Percentiles rank a stretch among this genome's conserved stretches.
phyloP scores from a whole-genome alignment of 805 yeast genomes.

The Wickerhamia fluorescens region DNA sequence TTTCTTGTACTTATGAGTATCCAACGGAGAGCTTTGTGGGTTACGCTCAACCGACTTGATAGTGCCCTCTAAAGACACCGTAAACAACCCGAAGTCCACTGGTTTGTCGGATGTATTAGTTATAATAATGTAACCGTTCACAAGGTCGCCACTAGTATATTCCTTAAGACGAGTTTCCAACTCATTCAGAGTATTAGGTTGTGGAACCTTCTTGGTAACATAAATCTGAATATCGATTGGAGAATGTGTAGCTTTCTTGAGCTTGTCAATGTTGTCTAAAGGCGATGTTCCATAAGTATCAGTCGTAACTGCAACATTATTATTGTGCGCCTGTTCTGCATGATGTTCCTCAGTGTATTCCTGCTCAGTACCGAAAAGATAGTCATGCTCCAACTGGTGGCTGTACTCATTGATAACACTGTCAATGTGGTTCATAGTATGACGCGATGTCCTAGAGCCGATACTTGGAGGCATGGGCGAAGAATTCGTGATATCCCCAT shows the following conservation, averaged over 20 bases:
- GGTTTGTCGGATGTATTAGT: constrained; percentile 40
- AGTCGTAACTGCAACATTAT: constrained; percentile 8
- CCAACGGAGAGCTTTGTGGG: constrained; percentile 6
- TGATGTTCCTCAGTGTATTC: constrained; percentile 4
- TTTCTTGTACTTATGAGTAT: constrained; percentile 16
- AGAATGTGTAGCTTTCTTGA: constrained; percentile 35
- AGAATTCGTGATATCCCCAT: constrained; percentile 25
- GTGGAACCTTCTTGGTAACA: constrained; percentile 48
- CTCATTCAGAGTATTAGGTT: constrained; percentile 32
- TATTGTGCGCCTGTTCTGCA: constrained; percentile 7
- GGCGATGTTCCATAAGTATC: constrained; percentile 36
- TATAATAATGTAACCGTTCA: constrained; percentile 40
- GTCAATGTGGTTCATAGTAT: not conserved
- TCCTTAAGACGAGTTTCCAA: constrained; percentile 41
- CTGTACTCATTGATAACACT: constrained; percentile 3
- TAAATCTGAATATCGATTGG: constrained; percentile 44
- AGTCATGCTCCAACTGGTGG: not conserved
- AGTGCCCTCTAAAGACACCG: constrained; percentile 26
- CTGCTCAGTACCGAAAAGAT: constrained; percentile 1
- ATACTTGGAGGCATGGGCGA: constrained; percentile 22
- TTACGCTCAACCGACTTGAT: constrained; percentile 26
- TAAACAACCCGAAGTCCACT: constrained; percentile 37
- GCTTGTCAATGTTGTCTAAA: constrained; percentile 44
- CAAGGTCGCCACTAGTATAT: constrained; percentile 34
- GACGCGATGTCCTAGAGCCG: constrained; percentile 4